These are phyloP conservation scores for Tulasnella sp. DNA, from an alignment of 768 basidiomycete species.

Conservation along the genomic window DNA sequence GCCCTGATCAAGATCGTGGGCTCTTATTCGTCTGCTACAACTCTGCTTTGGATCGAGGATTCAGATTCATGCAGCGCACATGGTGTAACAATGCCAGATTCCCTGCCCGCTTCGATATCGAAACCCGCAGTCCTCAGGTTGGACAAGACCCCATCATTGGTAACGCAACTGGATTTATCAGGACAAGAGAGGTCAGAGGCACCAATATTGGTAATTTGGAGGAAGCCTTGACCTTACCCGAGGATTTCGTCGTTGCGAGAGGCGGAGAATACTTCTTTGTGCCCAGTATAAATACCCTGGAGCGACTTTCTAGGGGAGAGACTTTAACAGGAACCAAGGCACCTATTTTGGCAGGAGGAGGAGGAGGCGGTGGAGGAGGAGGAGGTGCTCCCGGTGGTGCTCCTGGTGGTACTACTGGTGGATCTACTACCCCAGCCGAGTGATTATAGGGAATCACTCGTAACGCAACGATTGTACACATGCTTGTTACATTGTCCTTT, in stretches of 20 bases:
- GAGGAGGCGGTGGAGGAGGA: too few relatives aligned
- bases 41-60: constrained; percentile 4
- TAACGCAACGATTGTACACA: too few relatives aligned
- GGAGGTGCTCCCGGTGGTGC: too few relatives aligned
- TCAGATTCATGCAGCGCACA: background rate
- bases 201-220: background rate
- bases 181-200: background rate
- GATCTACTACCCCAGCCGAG: too few relatives aligned
- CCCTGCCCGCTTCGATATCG: background rate
- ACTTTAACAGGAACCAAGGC: too few relatives aligned
- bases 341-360: too few relatives aligned
- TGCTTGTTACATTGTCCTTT: too few relatives aligned
- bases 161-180: background rate
- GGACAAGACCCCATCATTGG: constrained; percentile 13
- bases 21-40: constrained; percentile 11
- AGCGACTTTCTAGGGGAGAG: background rate
- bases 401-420: too few relatives aligned
- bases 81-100: constrained; percentile 1
- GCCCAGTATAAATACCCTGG: constrained; percentile 7
- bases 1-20: constrained; percentile 1
- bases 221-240: background rate
- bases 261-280: constrained; percentile 15
- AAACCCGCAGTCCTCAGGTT: background rate
- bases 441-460: too few relatives aligned
- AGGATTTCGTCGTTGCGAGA: constrained; percentile 5